Base-by-base conservation (phyloP, 257 asterid species). In the Verbascum thapsus region DNA sequence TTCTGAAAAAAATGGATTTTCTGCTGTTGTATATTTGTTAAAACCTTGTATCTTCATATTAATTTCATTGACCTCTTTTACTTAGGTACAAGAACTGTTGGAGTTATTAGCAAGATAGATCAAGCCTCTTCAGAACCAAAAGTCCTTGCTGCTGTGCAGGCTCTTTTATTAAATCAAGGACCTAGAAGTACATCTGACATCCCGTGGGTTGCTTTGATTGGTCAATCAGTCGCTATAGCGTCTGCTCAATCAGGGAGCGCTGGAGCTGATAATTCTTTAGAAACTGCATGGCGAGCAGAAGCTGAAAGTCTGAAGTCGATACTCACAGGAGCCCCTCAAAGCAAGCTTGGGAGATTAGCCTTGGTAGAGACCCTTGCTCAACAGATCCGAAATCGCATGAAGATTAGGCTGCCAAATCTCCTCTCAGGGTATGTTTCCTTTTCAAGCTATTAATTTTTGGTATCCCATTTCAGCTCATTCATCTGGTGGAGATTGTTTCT, bases 281-380 rank as follows among this genome's bases (percentile, higher is more conserved):
- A 84, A 82, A 74, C 87, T 61, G 91, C 91, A 61, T 84, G 91
- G 91, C 74, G 77, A 39, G 91, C 87, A 18, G 91, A 84, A 67
- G 72, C 70, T 66, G 91, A 84, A 58, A 84, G 83, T 72, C 61
- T 84, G 56, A 84, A 84, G 63, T 84, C 91, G 37, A 78, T 81
- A 41, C 66, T 84, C 52, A 64, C 77, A 32, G 80, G 85, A 32
- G 85, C 82, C 48, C 91, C 91, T 49, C 87, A 78, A 58, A 76
- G 76, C 79, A 84, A 84, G 79, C 83, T 84, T 44, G 91, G 91
- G 30, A 74, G 91, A 70, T 65, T 81, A 64, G 87, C 91, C 63
- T 72, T 84, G 76, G 80, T 84, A 30, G 87, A 84, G 69, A 81
- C 85, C 53, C 78, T 84, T 55, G 78, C 91, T 49, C 81, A 78